Percentiles rank a stretch among this genome's conserved stretches.
Conservation (phyloP, 129 eudicot genomes). For the Flaveria brownii region DNA sequence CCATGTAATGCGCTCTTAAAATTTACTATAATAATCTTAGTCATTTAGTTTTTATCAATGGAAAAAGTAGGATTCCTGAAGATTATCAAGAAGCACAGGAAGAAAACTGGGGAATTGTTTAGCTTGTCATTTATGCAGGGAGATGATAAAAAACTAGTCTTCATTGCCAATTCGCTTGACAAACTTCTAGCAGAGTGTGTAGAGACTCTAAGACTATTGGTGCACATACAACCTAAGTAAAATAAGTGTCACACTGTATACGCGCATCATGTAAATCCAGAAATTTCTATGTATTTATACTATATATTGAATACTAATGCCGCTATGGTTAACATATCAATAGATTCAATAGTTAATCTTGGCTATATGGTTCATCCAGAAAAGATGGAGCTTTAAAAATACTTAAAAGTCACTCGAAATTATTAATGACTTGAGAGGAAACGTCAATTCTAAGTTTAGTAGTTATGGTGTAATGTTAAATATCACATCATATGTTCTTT, state of each 20-base stretch:
- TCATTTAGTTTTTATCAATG: not conserved
- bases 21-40: not conserved
- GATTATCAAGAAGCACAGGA: conserved; percentile 47
- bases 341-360: not conserved
- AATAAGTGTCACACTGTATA: not conserved
- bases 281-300: conserved; percentile 7
- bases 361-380: conserved; percentile 19
- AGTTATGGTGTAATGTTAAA: not conserved
- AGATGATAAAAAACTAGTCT: conserved; percentile 32
- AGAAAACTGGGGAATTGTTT: conserved; percentile 45
- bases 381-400: conserved; percentile 9
- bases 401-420: conserved; percentile 3
- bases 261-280: conserved; percentile 4
- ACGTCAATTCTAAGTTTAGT: not conserved
- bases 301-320: conserved; percentile 2
- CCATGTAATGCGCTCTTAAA: not conserved
- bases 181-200: conserved; percentile 38
- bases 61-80: conserved; percentile 40
- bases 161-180: conserved; percentile 35
- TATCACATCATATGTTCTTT: conserved; percentile 10
- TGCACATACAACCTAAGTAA: conserved; percentile 1
- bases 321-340: conserved; percentile 18
- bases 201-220: conserved; percentile 32
- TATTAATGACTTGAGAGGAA: not conserved
- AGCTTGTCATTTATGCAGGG: conserved; percentile 31